Evolutionary conservation across 768 basidiomycete species (phyloP).

Genomic region (Rhodotorula babjevae): DNA sequence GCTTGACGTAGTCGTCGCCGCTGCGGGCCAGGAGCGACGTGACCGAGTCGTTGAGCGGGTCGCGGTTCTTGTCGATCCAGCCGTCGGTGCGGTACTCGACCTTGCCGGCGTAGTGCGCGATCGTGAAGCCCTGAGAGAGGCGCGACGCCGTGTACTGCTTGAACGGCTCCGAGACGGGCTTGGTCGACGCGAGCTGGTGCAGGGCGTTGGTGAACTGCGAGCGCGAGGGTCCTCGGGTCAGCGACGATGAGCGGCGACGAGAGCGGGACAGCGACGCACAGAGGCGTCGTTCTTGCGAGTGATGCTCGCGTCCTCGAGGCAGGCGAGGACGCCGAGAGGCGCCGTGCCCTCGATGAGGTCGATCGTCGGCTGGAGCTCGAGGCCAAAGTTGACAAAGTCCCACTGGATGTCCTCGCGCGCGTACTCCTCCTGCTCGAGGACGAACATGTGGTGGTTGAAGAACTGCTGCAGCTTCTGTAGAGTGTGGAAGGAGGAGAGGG

Average conservation of each 20-base stretch:
- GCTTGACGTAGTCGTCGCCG: conserved; percentile 71
- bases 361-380: conserved; percentile 96
- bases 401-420: conserved; percentile 92
- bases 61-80: conserved; percentile 99
- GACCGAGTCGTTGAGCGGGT: conserved; percentile 92
- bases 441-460: conserved; percentile 99
- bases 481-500: too few species aligned
- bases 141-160: conserved; percentile 78
- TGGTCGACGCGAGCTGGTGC: conserved; percentile 44
- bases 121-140: conserved; percentile 88
- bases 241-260: not conserved
- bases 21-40: conserved; percentile 80
- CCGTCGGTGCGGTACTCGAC: conserved; percentile 94
- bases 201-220: conserved; percentile 36
- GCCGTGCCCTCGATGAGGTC: conserved; percentile 86
- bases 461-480: conserved; percentile 79
- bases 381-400: conserved; percentile 96
- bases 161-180: conserved; percentile 47
- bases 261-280: conserved; percentile 58
- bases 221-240: not conserved
- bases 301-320: conserved; percentile 95
- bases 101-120: conserved; percentile 92
- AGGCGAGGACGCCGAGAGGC: conserved; percentile 81
- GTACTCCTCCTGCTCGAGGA: conserved; percentile 98
- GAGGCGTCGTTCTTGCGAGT: conserved; percentile 98